A percentile compares a stretch with the other conserved stretches of the same genome.
Conservation (phyloP, 306 rosid species). For the Cucumis hystrix region DNA sequence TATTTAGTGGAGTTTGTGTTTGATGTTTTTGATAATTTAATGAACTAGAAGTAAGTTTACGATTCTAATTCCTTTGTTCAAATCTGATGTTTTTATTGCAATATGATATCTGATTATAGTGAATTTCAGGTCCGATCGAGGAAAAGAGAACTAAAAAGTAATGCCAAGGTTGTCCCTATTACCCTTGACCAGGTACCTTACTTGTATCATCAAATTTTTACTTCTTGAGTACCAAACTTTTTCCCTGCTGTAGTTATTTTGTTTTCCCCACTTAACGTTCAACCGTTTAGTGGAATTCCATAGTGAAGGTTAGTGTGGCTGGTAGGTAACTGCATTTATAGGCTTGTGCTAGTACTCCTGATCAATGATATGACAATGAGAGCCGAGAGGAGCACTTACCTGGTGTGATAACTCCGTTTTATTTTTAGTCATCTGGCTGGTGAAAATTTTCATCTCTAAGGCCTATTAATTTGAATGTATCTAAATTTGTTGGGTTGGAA, state of each 20-base stretch:
- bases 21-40: not conserved
- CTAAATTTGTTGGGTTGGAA: not conserved
- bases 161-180: constrained; percentile 73
- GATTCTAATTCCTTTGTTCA: not conserved
- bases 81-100: not conserved
- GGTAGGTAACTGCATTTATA: not conserved
- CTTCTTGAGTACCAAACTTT: not conserved
- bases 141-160: constrained; percentile 47
- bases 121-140: constrained; percentile 55
- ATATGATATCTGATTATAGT: not conserved
- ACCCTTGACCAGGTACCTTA: constrained; percentile 77
- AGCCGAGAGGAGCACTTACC: not conserved
- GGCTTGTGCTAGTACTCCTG: not conserved
- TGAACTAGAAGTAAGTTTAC: not conserved
- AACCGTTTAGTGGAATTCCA: not conserved
- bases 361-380: not conserved
- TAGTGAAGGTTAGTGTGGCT: not conserved
- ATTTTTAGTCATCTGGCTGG: not conserved
- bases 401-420: not conserved
- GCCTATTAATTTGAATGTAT: not conserved
- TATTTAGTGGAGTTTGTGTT: not conserved
- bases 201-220: not conserved
- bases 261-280: not conserved
- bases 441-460: not conserved
- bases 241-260: not conserved